These are phyloP conservation scores for Penicillium psychrofluorescens DNA, from an alignment of 495 filamentous ascomycete species.

Conservation along the genomic window DNA sequence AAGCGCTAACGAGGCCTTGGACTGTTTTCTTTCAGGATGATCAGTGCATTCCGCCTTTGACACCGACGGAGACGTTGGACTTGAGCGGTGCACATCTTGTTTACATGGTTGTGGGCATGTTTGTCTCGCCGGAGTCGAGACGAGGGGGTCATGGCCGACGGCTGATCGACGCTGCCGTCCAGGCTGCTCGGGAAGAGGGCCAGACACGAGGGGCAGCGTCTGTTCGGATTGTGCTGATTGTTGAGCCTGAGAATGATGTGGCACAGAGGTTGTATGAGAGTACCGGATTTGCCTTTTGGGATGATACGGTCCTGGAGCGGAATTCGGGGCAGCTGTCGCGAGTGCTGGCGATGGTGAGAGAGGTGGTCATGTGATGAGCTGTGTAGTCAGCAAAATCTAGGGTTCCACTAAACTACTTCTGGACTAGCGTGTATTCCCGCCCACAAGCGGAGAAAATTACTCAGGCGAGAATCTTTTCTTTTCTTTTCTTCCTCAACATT, in stretches of 20 bases:
- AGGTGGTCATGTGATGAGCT: background rate
- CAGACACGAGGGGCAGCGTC: conserved; percentile 4
- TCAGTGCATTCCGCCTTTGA: conserved; percentile 1
- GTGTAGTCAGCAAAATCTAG: conserved; percentile 18
- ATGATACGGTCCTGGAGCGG: conserved; percentile 11
- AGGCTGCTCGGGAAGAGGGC: conserved; percentile 18
- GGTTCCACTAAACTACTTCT: conserved; percentile 24
- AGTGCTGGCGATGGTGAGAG: conserved; percentile 2
- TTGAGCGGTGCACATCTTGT: conserved; percentile 14
- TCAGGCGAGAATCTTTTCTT: conserved; percentile 3
- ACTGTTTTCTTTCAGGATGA: conserved; percentile 5
- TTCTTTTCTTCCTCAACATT: conserved; percentile 23
- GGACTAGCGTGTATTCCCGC: conserved; percentile 25
- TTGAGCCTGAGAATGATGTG: conserved; percentile 27
- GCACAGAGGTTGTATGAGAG: conserved; percentile 39
- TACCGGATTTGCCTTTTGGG: conserved; percentile 30
- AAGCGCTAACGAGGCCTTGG: background rate
- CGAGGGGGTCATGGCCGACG: conserved; percentile 32
- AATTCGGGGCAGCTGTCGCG: background rate
- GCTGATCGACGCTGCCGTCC: conserved; percentile 29
- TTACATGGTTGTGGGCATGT: conserved; percentile 30
- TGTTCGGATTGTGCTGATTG: conserved; percentile 23
- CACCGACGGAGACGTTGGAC: conserved; percentile 6
- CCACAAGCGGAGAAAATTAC: conserved; percentile 45
- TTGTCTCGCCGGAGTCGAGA: conserved; percentile 35